These are phyloP conservation scores for Globisporangium camurandrum DNA, from an alignment of 352 stramenopile genomes.

Conservation along the genomic window DNA sequence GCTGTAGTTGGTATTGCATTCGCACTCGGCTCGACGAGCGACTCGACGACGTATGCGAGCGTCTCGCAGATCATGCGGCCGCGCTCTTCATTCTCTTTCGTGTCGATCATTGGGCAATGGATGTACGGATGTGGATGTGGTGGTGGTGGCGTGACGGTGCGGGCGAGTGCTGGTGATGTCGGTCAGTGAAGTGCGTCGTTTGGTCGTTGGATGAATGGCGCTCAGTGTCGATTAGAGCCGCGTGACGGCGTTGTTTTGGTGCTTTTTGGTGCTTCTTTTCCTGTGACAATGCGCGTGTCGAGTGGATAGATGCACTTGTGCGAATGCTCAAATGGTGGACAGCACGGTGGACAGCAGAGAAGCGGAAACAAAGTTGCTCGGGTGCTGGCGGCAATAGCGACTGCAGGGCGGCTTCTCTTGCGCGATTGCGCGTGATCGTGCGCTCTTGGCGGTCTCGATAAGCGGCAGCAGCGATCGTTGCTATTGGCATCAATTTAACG, in stretches of 20 bases:
- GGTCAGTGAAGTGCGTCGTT: too few species aligned
- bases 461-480: background rate
- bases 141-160: background rate
- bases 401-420: background rate
- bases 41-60: conserved; percentile 67
- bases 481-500: background rate
- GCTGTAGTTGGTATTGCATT: conserved; percentile 19
- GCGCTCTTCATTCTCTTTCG: conserved; percentile 62
- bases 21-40: conserved; percentile 66
- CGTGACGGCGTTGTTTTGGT: background rate
- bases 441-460: background rate
- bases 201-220: too few species aligned
- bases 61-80: conserved; percentile 75
- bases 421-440: background rate
- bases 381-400: background rate
- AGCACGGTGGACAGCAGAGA: background rate
- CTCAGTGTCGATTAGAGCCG: background rate
- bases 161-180: background rate
- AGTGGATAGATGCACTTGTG: background rate
- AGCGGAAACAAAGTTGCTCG: background rate
- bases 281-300: background rate
- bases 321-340: background rate
- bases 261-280: too few species aligned
- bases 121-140: background rate
- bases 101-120: conserved; percentile 32